Conservation (phyloP, 805 yeast genomes). For the Spathaspora hagerdaliae region DNA sequence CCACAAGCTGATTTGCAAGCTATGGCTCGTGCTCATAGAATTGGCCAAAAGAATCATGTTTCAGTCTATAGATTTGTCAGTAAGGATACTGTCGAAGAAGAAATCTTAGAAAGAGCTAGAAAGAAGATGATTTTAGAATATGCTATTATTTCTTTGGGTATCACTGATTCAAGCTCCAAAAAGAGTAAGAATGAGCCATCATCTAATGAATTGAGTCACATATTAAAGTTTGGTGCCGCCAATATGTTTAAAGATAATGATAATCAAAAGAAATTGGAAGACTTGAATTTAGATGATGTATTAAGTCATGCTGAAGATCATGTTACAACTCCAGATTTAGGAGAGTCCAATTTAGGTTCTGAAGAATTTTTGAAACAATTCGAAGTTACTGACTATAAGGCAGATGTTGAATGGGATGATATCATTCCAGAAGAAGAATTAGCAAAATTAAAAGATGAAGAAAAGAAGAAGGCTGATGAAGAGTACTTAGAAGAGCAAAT, state of each 20-base stretch:
- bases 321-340: slow-evolving; percentile 90
- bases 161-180: slow-evolving; percentile 66
- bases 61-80: slow-evolving; percentile 97
- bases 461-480: slow-evolving; percentile 81
- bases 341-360: slow-evolving; percentile 97
- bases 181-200: slow-evolving; percentile 63
- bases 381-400: slow-evolving; percentile 97
- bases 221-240: slow-evolving; percentile 96
- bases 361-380: slow-evolving; percentile 96
- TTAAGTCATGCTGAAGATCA: slow-evolving; percentile 97
- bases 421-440: slow-evolving; percentile 95
- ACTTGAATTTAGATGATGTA: slow-evolving; percentile 92
- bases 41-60: slow-evolving; percentile 98
- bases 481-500: slow-evolving; percentile 84
- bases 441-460: slow-evolving; percentile 84
- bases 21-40: slow-evolving; percentile 99
- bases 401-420: slow-evolving; percentile 98
- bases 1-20: slow-evolving; percentile 99
- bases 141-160: slow-evolving; percentile 94
- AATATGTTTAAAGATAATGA: slow-evolving; percentile 95
- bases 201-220: slow-evolving; percentile 82
- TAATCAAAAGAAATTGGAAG: slow-evolving; percentile 93
- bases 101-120: slow-evolving; percentile 92
- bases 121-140: slow-evolving; percentile 97
- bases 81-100: slow-evolving; percentile 97